Evolutionary conservation across 169 alveolate species (phyloP).

Genomic region (Fabrea salina): DNA sequence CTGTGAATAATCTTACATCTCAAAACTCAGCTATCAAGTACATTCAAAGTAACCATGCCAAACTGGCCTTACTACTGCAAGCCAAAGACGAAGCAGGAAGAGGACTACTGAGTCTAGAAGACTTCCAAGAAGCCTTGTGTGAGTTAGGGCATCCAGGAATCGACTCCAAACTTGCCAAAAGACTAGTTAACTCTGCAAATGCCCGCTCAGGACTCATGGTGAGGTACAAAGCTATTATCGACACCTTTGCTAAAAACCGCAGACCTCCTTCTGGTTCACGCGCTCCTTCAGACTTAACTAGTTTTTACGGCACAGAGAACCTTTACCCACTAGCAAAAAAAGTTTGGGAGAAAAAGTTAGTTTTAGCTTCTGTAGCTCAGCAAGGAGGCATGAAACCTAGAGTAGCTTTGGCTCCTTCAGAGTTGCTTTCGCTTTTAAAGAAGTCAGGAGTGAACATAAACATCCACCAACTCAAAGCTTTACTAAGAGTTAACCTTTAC

Average conservation of each 20-base stretch:
- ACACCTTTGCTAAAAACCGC: neutral
- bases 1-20: no score
- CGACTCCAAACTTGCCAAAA: neutral
- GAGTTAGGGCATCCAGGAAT: neutral
- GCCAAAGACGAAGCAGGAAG: conserved; percentile 2
- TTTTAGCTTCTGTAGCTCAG: neutral
- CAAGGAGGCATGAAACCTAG: conserved; percentile 16
- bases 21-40: no score
- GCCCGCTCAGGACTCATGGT: neutral
- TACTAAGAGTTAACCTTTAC: neutral
- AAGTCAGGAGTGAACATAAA: neutral
- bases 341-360: conserved; percentile 11
- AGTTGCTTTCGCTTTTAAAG: neutral
- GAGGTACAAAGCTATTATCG: conserved; percentile 1
- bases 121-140: neutral
- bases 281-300: neutral
- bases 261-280: neutral
- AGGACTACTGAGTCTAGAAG: neutral
- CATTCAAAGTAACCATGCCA: no score
- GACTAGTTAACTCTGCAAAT: neutral
- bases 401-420: neutral
- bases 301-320: neutral
- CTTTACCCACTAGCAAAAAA: neutral
- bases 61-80: neutral
- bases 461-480: conserved; percentile 31